Base-by-base conservation (phyloP, 371 early-diverging fungal species). In the Apophysomyces sp. region DNA sequence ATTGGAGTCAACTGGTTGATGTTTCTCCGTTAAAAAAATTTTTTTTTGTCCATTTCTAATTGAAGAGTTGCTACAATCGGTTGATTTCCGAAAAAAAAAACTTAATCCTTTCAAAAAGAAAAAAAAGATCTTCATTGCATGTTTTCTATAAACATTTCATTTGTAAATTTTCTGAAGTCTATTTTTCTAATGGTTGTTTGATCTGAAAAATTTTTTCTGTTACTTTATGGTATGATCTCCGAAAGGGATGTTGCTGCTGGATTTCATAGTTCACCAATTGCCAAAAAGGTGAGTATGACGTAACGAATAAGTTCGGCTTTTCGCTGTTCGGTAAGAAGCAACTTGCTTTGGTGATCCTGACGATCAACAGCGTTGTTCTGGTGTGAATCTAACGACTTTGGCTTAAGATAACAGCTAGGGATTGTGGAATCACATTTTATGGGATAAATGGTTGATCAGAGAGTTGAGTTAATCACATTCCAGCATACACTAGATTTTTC, bases 21-120 rank as follows among this genome's bases (percentile, higher is more conserved):
- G n/a, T n/a, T 13, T 37, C 28, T 15, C 24, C 49, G 29, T 9
- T 28, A 18, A 30, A 41, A 26, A 30, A 30, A 44, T 66, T 27
- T 51, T 37, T 52, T 63, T 56, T 15, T 63, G 15, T 59, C 21
- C 26, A 32, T 60, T 56, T 32, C 32, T 15, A 53, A 13, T 53
- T 7, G 26, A 26, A 26, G 52, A 28, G 52, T 16, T 52, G 13
- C n/a, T 52, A 6, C 4, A 8, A 41, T 41, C 41, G n/a, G 18
- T 44, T 21, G 49, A 44, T 44, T 44, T 44, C 49, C 49, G 8
- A 44, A 44, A 44, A 44, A 44, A 44, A 21, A 41, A 41, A 15
- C 13, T n/a, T n/a, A n/a, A 41, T 13, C 24, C 27, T 52, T 3
- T 28, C 8, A 24, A 16, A 41, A 41, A n/a, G n/a, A n/a, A 44